Evolutionary conservation across 176 grass and related monocot genomes (phyloP).

Genomic region (Musa troglodytarum): DNA sequence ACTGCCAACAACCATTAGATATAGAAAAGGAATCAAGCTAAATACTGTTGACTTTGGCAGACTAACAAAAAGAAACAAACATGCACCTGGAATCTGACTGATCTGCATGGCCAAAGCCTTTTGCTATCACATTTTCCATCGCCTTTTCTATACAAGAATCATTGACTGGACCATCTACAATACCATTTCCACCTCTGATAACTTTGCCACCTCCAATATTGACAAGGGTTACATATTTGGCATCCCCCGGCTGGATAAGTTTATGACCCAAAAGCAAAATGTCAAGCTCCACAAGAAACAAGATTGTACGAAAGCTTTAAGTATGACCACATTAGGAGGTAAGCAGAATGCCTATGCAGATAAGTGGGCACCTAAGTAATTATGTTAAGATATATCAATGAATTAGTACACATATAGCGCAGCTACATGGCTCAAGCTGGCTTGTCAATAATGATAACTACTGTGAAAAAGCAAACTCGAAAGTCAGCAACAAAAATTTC

Average conservation of each 20-base stretch:
- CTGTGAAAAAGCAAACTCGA: too few relatives aligned
- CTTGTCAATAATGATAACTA: too few relatives aligned
- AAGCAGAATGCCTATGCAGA: background rate
- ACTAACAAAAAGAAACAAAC: conserved; percentile 6
- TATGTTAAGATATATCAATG: too few relatives aligned
- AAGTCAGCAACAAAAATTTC: too few relatives aligned
- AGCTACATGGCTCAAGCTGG: too few relatives aligned
- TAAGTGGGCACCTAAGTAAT: too few relatives aligned
- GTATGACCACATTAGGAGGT: background rate
- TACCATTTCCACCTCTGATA: conserved; percentile 78
- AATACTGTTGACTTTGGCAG: background rate
- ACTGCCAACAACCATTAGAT: conserved; percentile 42
- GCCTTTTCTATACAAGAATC: conserved; percentile 37
- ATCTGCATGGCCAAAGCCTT: conserved; percentile 71
- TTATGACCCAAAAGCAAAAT: background rate
- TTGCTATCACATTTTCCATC: conserved; percentile 49
- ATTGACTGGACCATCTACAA: conserved; percentile 68
- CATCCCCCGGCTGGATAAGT: conserved; percentile 62
- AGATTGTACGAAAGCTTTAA: background rate
- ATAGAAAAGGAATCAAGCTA: background rate
- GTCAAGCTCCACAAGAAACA: background rate
- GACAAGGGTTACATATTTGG: conserved; percentile 82
- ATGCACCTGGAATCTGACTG: conserved; percentile 55
- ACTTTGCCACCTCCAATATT: conserved; percentile 76
- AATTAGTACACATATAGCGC: too few relatives aligned